Evolutionary conservation across 331 rosid species (phyloP).

Genomic region (Spiraea crenata): DNA sequence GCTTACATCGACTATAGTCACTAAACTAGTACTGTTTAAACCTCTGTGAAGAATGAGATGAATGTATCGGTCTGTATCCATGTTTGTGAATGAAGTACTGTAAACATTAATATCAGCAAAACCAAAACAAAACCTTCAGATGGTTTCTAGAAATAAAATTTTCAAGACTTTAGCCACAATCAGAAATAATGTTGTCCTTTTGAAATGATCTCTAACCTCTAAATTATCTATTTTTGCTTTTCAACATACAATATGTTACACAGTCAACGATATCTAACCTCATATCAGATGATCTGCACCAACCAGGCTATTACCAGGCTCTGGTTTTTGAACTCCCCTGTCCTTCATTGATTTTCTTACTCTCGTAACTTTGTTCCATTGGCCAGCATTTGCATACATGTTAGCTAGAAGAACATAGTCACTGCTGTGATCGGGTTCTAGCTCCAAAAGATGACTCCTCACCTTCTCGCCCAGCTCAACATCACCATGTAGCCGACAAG

Average conservation of each 20-base stretch:
- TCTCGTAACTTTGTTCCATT: conserved; percentile 52
- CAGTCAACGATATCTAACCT: neutral
- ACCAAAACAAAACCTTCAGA: neutral
- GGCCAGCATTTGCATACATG: conserved; percentile 61
- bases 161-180: neutral
- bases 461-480: conserved; percentile 63
- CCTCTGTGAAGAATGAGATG: conserved; percentile 2
- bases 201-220: neutral
- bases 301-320: conserved; percentile 33
- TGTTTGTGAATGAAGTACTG: neutral
- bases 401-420: conserved; percentile 75
- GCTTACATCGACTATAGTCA: neutral
- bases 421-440: conserved; percentile 67
- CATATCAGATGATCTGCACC: conserved; percentile 12
- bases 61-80: neutral
- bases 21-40: neutral
- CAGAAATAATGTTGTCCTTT: neutral
- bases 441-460: conserved; percentile 48
- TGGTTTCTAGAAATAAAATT: neutral
- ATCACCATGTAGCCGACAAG: conserved; percentile 56
- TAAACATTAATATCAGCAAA: no score
- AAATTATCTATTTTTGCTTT: neutral
- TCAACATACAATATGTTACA: neutral
- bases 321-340: conserved; percentile 30
- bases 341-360: conserved; percentile 56